Evolutionary conservation across 2,329 filamentous ascomycete species (phyloP).

Genomic region (Incumbomyces delicatus): DNA sequence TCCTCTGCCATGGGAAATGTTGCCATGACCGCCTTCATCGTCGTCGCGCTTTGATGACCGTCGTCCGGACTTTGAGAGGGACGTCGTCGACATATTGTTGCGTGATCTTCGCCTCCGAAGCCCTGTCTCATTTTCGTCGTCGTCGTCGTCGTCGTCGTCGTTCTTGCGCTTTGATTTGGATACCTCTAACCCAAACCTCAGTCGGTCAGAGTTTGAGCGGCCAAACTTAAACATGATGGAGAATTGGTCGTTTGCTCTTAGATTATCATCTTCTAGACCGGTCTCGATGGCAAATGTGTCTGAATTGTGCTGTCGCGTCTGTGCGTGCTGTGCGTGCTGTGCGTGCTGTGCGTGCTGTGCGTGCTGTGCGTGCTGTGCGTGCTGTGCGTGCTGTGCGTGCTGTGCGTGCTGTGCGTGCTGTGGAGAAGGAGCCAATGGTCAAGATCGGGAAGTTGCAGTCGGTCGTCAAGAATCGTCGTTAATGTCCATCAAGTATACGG

Average conservation of each 20-base stretch:
- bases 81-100: conserved; percentile 9
- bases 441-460: not conserved
- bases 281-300: no score
- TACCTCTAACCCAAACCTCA: conserved; percentile 14
- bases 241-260: not conserved
- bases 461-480: not conserved
- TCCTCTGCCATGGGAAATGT: not conserved
- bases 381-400: no score
- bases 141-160: conserved; percentile 6
- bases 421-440: not conserved
- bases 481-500: not conserved
- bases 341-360: no score
- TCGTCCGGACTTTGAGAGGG: conserved; percentile 13
- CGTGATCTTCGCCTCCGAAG: conserved; percentile 5
- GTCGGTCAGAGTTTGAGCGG: conserved; percentile 19
- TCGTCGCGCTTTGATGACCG: conserved; percentile 11
- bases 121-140: conserved; percentile 9
- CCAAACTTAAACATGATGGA: conserved; percentile 7
- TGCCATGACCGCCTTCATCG: conserved; percentile 4
- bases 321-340: no score
- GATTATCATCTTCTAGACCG: conserved; percentile 4
- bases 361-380: no score
- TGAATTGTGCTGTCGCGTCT: no score
- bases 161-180: conserved; percentile 12
- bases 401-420: no score